These are phyloP conservation scores for Paraurostyla sp. DNA, from an alignment of 73 alveolate species.

Conservation along the genomic window DNA sequence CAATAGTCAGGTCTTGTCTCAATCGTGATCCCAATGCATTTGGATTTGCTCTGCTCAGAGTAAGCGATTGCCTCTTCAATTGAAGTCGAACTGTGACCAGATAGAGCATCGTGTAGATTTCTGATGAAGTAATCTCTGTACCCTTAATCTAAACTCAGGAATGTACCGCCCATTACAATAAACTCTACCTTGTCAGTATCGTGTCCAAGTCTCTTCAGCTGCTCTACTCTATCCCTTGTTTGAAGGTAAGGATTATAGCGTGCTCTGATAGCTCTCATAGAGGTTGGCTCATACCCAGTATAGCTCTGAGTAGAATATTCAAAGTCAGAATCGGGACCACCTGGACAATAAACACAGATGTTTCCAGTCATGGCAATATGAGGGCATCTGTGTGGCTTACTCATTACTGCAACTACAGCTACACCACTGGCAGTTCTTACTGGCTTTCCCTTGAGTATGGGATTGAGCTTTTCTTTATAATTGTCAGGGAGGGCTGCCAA, in stretches of 20 bases:
- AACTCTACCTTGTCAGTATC: constrained; percentile 98
- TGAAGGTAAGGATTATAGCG: constrained; percentile 96
- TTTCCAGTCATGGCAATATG: constrained; percentile 98
- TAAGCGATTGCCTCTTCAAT: constrained; percentile 95
- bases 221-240: constrained; percentile 98
- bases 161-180: constrained; percentile 99
- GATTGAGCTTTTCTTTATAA: constrained; percentile 93
- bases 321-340: constrained; percentile 99
- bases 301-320: constrained; percentile 97
- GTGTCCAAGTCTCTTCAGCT: constrained; percentile 97
- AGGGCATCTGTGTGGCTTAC: constrained; percentile 99
- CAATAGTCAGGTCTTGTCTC: constrained; percentile 99
- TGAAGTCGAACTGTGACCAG: constrained; percentile 95
- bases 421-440: constrained; percentile 99
- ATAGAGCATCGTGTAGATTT: constrained; percentile 98
- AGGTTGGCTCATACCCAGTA: constrained; percentile 99
- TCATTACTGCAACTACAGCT: constrained; percentile 99
- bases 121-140: constrained; percentile 98
- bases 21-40: constrained; percentile 98
- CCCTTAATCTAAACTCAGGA: constrained; percentile 91
- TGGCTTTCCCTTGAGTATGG: constrained; percentile 96
- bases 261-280: constrained; percentile 99
- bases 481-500: constrained; percentile 96
- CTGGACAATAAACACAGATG: constrained; percentile 99
- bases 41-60: constrained; percentile 96